phyloP scores from a whole-genome alignment of 2,329 filamentous ascomycete genomes.

The Coleophoma eucalyptorum region DNA sequence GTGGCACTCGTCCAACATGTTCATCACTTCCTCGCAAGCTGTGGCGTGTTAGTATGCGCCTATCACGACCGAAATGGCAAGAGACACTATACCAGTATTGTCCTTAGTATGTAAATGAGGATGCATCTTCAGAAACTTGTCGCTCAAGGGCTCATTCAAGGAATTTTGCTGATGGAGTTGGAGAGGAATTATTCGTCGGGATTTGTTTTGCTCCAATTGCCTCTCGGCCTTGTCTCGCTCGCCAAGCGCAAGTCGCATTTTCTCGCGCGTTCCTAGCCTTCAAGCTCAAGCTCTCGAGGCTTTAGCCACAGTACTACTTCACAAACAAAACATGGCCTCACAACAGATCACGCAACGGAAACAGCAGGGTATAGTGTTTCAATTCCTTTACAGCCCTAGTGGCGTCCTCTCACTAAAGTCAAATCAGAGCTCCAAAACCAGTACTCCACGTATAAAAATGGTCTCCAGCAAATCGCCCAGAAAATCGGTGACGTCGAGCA shows the following conservation, averaged over 20 bases:
- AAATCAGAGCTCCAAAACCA: slow-evolving; percentile 70
- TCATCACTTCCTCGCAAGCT: slow-evolving; percentile 97
- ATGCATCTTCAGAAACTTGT: slow-evolving; percentile 66
- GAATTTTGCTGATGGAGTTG: slow-evolving; percentile 3
- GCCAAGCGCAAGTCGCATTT: slow-evolving; percentile 6
- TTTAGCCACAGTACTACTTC: neutral
- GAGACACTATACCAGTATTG: slow-evolving; percentile 63
- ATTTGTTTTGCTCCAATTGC: neutral
- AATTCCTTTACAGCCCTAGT: neutral
- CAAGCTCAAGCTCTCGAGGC: neutral
- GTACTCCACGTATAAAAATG: slow-evolving; percentile 74
- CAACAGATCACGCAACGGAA: slow-evolving; percentile 28
- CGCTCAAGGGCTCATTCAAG: neutral
- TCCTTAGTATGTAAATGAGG: slow-evolving; percentile 93
- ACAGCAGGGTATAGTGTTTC: slow-evolving; percentile 26
- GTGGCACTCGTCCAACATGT: slow-evolving; percentile 92
- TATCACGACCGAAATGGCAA: neutral
- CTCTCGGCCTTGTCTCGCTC: neutral
- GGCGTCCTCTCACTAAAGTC: slow-evolving; percentile 1
- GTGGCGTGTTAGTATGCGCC: slow-evolving; percentile 15
- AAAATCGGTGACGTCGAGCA: slow-evolving; percentile 98
- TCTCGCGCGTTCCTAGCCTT: slow-evolving; percentile 6
- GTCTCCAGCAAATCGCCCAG: slow-evolving; percentile 85
- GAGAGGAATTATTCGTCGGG: neutral
- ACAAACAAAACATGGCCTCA: slow-evolving; percentile 20